Evolutionary conservation across 176 grass and related monocot species (phyloP), one percentile per base, ranked within the genome.

Genomic region (Cymbopogon citratus): DNA sequence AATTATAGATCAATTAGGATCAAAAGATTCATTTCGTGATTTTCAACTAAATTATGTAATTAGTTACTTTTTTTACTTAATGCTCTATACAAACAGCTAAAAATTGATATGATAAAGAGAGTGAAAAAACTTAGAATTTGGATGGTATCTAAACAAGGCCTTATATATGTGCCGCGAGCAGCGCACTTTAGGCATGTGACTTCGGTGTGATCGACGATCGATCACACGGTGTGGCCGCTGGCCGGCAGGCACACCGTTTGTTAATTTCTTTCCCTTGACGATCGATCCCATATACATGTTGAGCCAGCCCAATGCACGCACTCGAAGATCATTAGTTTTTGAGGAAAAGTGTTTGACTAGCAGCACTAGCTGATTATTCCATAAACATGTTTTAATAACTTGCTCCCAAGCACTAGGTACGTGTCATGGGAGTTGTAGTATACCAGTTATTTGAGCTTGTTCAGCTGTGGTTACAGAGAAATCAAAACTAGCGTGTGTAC

Each of bases 171-270:
- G 49, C 45, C 69, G 69, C 16, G 15, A 15, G 77, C 44, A 28
- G 14, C 40, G 35, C 36, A 38, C 87, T 88, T 88, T 84, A 49
- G 16, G 76, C 87, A 88, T 84, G 87, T 88, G 81, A 88, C 61
- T 49, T 74, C 39, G 81, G 81, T 52, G 76, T 69, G 87, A 84
- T 74, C 75, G 29, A 49, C 31, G 2, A 33, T n/a, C 75, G 23
- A 49, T 45, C 67, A 21, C 69, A 52, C 48, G 73, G 44, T 29
- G 74, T 46, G 44, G 44, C 44, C 40, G 33, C 56, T 46, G 44
- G 44, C 44, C 40, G 33, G 73, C 63, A 63, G 33, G 73, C 63
- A 63, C 73, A 41, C 18, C 73, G 61, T 83, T 77, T 24, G 23
- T 3, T 33, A 2, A 33, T 9, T 63, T 63, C 14, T 31, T n/a